These are phyloP conservation scores for Avena insularis DNA, from an alignment of 176 grass and related monocot genomes.

Conservation along the genomic window DNA sequence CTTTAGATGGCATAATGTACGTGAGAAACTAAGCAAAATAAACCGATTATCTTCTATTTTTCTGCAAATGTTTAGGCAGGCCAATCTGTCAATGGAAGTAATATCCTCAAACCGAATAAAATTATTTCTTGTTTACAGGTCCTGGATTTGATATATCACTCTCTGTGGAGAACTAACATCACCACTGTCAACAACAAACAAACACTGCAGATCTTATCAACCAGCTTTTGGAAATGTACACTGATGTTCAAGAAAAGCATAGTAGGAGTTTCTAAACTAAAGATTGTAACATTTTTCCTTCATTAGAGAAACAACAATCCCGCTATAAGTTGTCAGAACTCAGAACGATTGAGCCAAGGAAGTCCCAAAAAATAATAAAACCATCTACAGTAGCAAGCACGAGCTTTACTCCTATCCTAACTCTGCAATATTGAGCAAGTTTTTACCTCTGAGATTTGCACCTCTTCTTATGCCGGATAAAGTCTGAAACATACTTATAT, in stretches of 20 bases:
- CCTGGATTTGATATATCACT: conserved; percentile 32
- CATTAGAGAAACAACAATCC: conserved; percentile 44
- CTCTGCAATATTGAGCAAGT: conserved; percentile 34
- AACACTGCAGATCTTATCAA: conserved; percentile 34
- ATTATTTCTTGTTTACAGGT: conserved; percentile 42
- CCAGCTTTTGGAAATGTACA: conserved; percentile 52
- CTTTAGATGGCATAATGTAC: not conserved
- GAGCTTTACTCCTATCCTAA: conserved; percentile 47
- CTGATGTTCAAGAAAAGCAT: not conserved
- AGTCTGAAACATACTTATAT: conserved; percentile 79
- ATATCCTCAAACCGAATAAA: conserved; percentile 38
- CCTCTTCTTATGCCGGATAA: conserved; percentile 73
- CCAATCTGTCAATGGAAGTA: conserved; percentile 1
- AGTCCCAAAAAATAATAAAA: conserved; percentile 43
- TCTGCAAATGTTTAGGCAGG: conserved; percentile 12
- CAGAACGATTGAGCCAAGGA: conserved; percentile 33
- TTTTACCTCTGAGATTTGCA: conserved; percentile 61
- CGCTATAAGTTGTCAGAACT: conserved; percentile 47
- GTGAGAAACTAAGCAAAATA: not conserved
- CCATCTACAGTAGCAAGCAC: conserved; percentile 46
- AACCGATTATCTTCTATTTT: not conserved
- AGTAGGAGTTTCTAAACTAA: conserved; percentile 37
- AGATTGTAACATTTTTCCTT: conserved; percentile 43
- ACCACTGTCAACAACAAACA: conserved; percentile 21
- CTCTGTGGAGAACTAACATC: conserved; percentile 14